These are phyloP conservation scores for Helicocarpus griseus DNA, from an alignment of 2,329 filamentous ascomycete species.

Conservation along the genomic window DNA sequence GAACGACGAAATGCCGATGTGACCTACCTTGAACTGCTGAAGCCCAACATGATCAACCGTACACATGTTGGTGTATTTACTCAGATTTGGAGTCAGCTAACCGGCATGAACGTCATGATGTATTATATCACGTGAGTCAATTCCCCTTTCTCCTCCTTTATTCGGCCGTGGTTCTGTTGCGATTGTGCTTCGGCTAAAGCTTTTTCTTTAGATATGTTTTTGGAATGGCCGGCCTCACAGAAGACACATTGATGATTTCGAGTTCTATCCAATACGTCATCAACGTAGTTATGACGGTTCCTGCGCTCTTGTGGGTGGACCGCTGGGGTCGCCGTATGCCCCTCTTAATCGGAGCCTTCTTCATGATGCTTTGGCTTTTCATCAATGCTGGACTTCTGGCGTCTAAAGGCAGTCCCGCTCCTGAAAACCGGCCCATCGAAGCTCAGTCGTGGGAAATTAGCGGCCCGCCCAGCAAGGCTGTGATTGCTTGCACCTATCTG, in stretches of 20 bases:
- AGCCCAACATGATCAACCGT: slow-evolving; percentile 63
- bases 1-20: slow-evolving; percentile 61
- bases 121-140: slow-evolving; percentile 49
- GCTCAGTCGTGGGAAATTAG: slow-evolving; percentile 30
- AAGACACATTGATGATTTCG: slow-evolving; percentile 51
- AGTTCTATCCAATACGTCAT: slow-evolving; percentile 67
- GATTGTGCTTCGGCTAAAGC: not conserved
- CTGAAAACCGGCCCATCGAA: slow-evolving; percentile 17
- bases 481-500: slow-evolving; percentile 62
- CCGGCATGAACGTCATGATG: slow-evolving; percentile 70
- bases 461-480: slow-evolving; percentile 44
- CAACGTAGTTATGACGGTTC: slow-evolving; percentile 70
- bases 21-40: slow-evolving; percentile 62
- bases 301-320: slow-evolving; percentile 66
- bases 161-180: not conserved
- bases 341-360: slow-evolving; percentile 53
- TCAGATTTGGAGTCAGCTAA: slow-evolving; percentile 67
- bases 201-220: slow-evolving; percentile 48
- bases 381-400: slow-evolving; percentile 35
- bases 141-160: not conserved
- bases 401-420: slow-evolving; percentile 32
- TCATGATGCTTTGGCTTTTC: slow-evolving; percentile 48
- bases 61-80: slow-evolving; percentile 62
- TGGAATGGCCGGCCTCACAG: slow-evolving; percentile 58
- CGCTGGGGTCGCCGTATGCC: slow-evolving; percentile 63